Percentiles rank a stretch among this genome's conserved stretches.
Evolutionary conservation across 129 eudicot species (phyloP).

Genomic region (Gnaphalium uliginosum): DNA sequence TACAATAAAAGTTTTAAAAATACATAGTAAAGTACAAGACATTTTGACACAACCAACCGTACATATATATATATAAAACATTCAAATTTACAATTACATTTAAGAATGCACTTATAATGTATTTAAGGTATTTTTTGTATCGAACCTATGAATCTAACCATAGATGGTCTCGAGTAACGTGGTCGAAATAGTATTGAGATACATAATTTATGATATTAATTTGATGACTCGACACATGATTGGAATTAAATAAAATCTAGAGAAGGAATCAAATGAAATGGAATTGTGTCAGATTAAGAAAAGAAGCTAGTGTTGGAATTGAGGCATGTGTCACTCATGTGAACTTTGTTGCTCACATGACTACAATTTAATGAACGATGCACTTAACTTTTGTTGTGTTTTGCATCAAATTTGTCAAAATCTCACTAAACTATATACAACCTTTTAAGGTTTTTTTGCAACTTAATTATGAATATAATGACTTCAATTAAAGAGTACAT

Average conservation of each 20-base stretch:
- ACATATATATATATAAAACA: no score
- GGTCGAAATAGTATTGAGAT: neutral
- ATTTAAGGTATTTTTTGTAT: slow-evolving; percentile 1
- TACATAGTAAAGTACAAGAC: no score
- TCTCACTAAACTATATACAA: neutral
- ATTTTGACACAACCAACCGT: no score
- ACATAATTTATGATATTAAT: slow-evolving; percentile 3
- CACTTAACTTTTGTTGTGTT: slow-evolving; percentile 23
- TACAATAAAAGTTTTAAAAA: no score
- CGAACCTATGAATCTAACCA: neutral
- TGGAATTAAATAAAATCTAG: slow-evolving; percentile 3
- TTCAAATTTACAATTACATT: no score
- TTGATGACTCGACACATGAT: slow-evolving; percentile 34
- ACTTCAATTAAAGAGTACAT: no score
- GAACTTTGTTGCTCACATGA: slow-evolving; percentile 33
- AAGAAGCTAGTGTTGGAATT: slow-evolving; percentile 23
- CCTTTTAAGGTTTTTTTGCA: neutral
- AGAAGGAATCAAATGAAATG: slow-evolving; percentile 24
- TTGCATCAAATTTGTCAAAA: slow-evolving; percentile 25
- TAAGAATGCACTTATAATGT: no score
- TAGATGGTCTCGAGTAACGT: neutral
- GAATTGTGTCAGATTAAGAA: slow-evolving; percentile 27
- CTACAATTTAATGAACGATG: slow-evolving; percentile 27
- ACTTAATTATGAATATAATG: neutral
- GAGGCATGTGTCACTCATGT: slow-evolving; percentile 41